Evolutionary conservation across 148 eudicot species (phyloP), one percentile per base, ranked within the genome.

Genomic region (Euryodendron excelsum): DNA sequence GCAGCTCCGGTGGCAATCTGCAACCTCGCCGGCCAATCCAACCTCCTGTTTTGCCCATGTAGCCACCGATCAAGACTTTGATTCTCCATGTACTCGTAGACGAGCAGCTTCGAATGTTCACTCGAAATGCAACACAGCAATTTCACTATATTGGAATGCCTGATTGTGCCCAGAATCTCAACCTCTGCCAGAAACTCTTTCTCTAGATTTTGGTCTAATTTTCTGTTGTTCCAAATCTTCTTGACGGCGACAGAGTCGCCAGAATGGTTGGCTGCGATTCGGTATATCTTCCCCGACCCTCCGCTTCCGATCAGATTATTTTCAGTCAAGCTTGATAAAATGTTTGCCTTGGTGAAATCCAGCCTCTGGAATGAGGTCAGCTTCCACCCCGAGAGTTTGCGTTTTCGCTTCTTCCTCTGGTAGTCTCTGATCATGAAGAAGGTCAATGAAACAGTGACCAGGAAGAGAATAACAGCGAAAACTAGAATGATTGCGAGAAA

Each of bases 101-200:
- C 92, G 30, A 91, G 91, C 45, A 93, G 78, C 52, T 85, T 93
- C 14, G 88, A 86, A 25, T 76, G 80, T 21, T 90, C 89, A 75
- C 89, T 88, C 25, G 95, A 90, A 73, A 93, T 73, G 75, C 92
- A 93, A 70, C 95, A 93, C 33, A 93, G 72, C 17, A 93, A 87
- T 85, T 91, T 93, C 74, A 91, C 92, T 80, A 93, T 93, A 69
- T 93, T 93, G n/a, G 73, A 70, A 71, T 93, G 95, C 71, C 91
- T 77, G 21, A 93, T 88, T 18, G 83, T 86, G 28, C 97, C 91
- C 56, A 93, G 36, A 41, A 87, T 86, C 39, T 86, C 75, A 61
- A 91, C 87, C 78, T 93, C 95, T 15, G 97, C 89, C 17, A 81
- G 17, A 69, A 93, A 93, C 75, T 91, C 89, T 70, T 91, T 91